Conservation (phyloP, 345 rosid species). For the Luvunga scandens region DNA sequence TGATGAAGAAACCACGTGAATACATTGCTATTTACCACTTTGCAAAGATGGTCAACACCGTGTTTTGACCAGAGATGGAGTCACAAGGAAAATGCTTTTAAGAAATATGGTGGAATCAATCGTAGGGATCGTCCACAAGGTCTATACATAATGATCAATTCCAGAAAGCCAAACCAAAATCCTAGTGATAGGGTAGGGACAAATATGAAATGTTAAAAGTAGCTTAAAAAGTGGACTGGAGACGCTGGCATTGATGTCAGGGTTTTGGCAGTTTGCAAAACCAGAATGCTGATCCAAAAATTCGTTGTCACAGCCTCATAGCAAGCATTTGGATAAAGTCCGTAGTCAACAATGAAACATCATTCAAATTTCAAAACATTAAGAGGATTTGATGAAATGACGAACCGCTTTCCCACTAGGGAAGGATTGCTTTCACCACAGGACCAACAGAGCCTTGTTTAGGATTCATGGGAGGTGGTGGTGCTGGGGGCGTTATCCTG, state of each 20-base stretch:
- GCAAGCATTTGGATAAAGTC: background rate
- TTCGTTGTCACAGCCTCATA: background rate
- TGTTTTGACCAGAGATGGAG: background rate
- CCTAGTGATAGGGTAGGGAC: too few relatives aligned
- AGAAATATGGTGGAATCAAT: background rate
- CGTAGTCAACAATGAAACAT: background rate
- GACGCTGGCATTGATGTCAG: background rate
- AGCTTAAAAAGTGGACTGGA: background rate
- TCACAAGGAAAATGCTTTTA: background rate
- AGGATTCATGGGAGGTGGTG: constrained; percentile 18
- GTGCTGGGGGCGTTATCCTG: background rate
- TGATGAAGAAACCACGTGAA: background rate
- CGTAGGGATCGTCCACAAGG: background rate
- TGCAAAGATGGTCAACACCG: background rate
- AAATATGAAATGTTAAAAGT: background rate
- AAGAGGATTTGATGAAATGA: background rate
- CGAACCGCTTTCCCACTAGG: background rate
- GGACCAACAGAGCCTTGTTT: constrained; percentile 21
- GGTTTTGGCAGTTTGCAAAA: background rate
- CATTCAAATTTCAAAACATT: background rate
- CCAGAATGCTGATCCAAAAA: background rate
- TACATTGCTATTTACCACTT: background rate
- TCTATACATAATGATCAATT: background rate
- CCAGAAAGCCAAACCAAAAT: background rate
- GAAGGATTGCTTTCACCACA: constrained; percentile 29